Evolutionary conservation across 1,139 yeast species (phyloP).

Genomic region (Pneumocystis oryctolagi): DNA sequence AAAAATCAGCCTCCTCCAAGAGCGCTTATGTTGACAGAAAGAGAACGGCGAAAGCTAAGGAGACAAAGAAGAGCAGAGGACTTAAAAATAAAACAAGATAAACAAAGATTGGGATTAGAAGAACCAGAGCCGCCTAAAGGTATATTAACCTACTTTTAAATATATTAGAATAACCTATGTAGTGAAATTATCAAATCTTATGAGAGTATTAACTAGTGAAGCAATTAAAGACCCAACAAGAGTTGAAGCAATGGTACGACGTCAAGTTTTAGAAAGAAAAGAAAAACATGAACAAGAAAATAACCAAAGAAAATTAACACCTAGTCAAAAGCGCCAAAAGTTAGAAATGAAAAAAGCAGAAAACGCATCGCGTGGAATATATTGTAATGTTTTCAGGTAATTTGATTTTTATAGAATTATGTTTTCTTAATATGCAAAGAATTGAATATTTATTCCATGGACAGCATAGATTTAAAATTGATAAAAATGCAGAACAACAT

Average conservation of each 20-base stretch:
- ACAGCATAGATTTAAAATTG: conserved; percentile 57
- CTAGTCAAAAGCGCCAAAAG: conserved; percentile 41
- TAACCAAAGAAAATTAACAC: conserved; percentile 43
- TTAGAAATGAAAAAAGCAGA: conserved; percentile 31
- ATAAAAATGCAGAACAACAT: conserved; percentile 62
- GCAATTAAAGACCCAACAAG: conserved; percentile 84
- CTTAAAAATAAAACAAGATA: conserved; percentile 59
- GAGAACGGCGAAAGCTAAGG: conserved; percentile 61
- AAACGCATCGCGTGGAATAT: conserved; percentile 40
- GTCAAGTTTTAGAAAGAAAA: conserved; percentile 52
- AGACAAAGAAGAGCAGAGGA: conserved; percentile 51
- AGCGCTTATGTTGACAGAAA: conserved; percentile 44
- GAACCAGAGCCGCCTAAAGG: conserved; percentile 77
- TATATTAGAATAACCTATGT: not conserved
- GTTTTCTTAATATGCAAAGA: conserved; percentile 15
- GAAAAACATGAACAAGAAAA: conserved; percentile 49
- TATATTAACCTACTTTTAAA: not conserved
- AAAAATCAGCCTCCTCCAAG: conserved; percentile 33
- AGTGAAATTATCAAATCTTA: conserved; percentile 63
- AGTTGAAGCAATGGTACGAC: conserved; percentile 56
- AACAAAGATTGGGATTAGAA: conserved; percentile 64
- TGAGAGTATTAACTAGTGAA: conserved; percentile 73
- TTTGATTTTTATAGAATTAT: not conserved
- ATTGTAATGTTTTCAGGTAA: conserved; percentile 39
- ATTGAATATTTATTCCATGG: conserved; percentile 44